Evolutionary conservation across 441 rosid species (phyloP), one percentile per base, ranked within the genome.

Genomic region (Gossypium schwendimanii): DNA sequence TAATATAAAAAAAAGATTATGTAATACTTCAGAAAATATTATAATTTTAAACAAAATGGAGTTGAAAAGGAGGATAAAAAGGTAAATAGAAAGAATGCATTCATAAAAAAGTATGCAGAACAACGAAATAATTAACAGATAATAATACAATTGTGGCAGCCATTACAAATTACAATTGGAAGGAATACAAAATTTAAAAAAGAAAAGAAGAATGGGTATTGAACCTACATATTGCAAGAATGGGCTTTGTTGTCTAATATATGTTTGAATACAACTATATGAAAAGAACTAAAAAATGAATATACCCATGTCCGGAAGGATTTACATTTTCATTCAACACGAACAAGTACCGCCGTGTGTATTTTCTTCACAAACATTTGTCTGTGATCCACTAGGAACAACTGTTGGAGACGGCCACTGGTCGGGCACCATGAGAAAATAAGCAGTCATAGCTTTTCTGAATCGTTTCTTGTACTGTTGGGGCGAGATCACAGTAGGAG

Each of bases 341-440:
- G 31, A 24, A 49, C 74, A 57, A 62, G 41, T 24, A 39, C 70
- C 69, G 47, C 52, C 71, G 47, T 75, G 78, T 11, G 77, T 28
- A 72, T 68, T 79, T 73, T 81, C 90, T 63, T 89, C 92, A 31
- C 77, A 74, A 14, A 85, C 77, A 31, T 86, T 86, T 2, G 83
- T 71, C 71, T 86, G 82, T 8, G 86, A 82, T 63, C 41, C 72
- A 64, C 89, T 84, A 14, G 78, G 81, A 70, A 82, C 77, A 55
- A 80, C 81, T 20, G 17, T 71, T 9, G 89, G 86, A 0, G 91
- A 81, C 88, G 91, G 81, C 95, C 92, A 89, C 31, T 89, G 91
- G 67, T 89, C 92, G 10, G 95, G 95, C 78, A 88, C 87, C 95
- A 89, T 87, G 55, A 89, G 82, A 76, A 89, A 89, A 75, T 89